Evolutionary conservation across 2,329 filamentous ascomycete species (phyloP).

Genomic region (Neofusicoccum laricinum): DNA sequence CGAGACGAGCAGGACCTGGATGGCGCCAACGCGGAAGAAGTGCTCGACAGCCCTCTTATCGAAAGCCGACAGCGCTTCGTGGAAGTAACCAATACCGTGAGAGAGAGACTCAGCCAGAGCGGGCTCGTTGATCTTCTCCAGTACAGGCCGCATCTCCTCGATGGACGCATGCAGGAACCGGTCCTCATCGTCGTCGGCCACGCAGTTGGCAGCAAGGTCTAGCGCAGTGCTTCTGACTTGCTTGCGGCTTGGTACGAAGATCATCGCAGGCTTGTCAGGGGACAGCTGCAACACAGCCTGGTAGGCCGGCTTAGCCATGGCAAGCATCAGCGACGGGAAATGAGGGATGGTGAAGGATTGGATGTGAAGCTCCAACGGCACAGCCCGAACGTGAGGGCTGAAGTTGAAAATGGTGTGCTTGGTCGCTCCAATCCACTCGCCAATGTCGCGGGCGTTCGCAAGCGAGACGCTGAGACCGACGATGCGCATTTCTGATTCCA

Average conservation of each 20-base stretch:
- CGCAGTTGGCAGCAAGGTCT: slow-evolving; percentile 82
- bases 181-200: slow-evolving; percentile 88
- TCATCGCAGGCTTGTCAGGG: slow-evolving; percentile 80
- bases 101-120: slow-evolving; percentile 84
- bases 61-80: slow-evolving; percentile 83
- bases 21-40: slow-evolving; percentile 82
- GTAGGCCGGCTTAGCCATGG: slow-evolving; percentile 95
- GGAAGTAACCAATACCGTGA: slow-evolving; percentile 95
- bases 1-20: slow-evolving; percentile 78
- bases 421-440: slow-evolving; percentile 95
- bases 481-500: slow-evolving; percentile 80
- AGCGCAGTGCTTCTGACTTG: slow-evolving; percentile 84
- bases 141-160: slow-evolving; percentile 76
- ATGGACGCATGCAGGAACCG: slow-evolving; percentile 84
- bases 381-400: slow-evolving; percentile 82
- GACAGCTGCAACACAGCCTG: slow-evolving; percentile 85
- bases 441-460: slow-evolving; percentile 88
- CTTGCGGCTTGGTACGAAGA: slow-evolving; percentile 92
- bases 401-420: slow-evolving; percentile 99
- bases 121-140: slow-evolving; percentile 80
- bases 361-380: slow-evolving; percentile 89
- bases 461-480: slow-evolving; percentile 88
- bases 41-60: slow-evolving; percentile 94
- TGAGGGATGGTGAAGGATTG: slow-evolving; percentile 95
- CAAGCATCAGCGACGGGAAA: slow-evolving; percentile 96